Conservation (phyloP, 257 asterid genomes). For the Fraxinus anomala region DNA sequence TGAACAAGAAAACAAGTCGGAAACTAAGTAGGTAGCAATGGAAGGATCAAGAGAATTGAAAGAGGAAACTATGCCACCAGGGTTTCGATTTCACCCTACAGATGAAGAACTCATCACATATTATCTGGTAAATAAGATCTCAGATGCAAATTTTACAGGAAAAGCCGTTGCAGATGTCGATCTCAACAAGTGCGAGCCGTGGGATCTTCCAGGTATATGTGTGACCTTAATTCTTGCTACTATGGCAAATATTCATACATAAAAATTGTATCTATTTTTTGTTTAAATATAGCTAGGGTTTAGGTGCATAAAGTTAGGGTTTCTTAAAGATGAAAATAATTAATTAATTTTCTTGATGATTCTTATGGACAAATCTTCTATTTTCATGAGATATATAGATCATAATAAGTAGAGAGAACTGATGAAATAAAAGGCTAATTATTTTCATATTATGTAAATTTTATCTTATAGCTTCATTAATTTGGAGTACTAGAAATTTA, state of each 20-base stretch:
- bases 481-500: too few species aligned
- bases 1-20: background rate
- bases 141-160: constrained; percentile 69
- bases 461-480: background rate
- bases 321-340: background rate
- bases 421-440: too few species aligned
- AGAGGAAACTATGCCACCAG: constrained; percentile 76
- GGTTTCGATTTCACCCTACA: constrained; percentile 82
- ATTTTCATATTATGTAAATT: too few species aligned
- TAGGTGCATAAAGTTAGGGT: constrained; percentile 22
- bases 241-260: background rate
- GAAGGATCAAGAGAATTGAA: constrained; percentile 51
- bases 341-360: background rate
- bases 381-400: too few species aligned
- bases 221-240: constrained; percentile 5
- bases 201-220: constrained; percentile 90
- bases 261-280: background rate
- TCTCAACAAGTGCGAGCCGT: constrained; percentile 92
- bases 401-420: too few species aligned
- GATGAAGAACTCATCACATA: constrained; percentile 88
- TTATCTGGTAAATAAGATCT: constrained; percentile 72
- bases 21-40: constrained; percentile 30
- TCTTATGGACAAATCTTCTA: background rate
- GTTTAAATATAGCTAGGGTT: constrained; percentile 33
- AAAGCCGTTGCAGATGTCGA: constrained; percentile 90